Base-by-base conservation (phyloP, 352 stramenopile species). In the Phytophthora podocarpi region DNA sequence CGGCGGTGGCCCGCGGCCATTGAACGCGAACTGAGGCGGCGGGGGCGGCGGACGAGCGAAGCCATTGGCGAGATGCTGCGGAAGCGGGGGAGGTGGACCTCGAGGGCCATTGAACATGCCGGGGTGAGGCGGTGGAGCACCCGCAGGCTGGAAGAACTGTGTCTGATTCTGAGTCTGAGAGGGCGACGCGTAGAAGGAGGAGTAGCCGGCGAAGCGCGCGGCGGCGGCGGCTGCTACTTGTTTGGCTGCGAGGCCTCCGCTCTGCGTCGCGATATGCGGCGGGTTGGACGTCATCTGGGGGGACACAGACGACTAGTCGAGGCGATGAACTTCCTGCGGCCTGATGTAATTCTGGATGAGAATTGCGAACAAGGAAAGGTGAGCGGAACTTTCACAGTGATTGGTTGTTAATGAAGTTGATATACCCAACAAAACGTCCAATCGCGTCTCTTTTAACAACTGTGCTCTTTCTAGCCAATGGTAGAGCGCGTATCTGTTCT, bases 201-300 rank as follows among this genome's bases (percentile, higher is more conserved):
- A 73, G 52, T 89, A 91, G 35, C 82, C 82, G 10, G 82, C 82
- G 56, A 85, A 87, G 54, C 67, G 79, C 48, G 60, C 73, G 58
- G 69, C 76, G 10, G 74, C 67, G 34, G 53, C 62, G n/a, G 67
- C 71, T 5, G 75, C 50, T 2, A 62, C 67, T 55, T 74, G 77
- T 46, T 75, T 74, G 20, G 68, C 69, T 7, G 65, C 55, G 0
- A 76, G 59, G 0, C 59, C 64, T 13, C 31, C 46, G n/a, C 30
- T 45, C 40, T 59, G 62, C 39, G 64, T 56, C 45, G 58, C 21
- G 51, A 61, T 36, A 21, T 70, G 58, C 41, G 72, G 59, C 8
- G 72, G 67, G 48, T 73, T 76, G 1, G 64, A 64, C 46, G 70
- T 73, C 78, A 85, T 86, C 5, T 39, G 8, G 21, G 10, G 11